Percentiles rank a stretch among this genome's conserved stretches.
phyloP scores from a whole-genome alignment of 768 basidiomycete genomes.

The Clathrus columnatus region DNA sequence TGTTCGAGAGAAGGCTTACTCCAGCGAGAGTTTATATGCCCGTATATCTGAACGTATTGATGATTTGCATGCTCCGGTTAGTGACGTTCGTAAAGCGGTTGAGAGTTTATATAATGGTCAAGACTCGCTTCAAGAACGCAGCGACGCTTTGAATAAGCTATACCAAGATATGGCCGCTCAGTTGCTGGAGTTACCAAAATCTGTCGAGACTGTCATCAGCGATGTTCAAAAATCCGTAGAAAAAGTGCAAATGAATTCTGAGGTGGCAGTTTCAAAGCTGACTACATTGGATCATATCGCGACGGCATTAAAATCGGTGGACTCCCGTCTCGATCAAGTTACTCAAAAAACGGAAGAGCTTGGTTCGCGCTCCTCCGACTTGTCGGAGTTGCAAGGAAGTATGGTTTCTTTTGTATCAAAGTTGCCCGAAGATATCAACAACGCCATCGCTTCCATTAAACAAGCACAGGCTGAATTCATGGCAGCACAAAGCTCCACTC shows the following conservation, averaged over 20 bases:
- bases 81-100: conserved; percentile 8
- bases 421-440: conserved; percentile 51
- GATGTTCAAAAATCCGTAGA: conserved; percentile 25
- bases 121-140: conserved; percentile 34
- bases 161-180: conserved; percentile 33
- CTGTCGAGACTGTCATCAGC: conserved; percentile 35
- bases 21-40: conserved; percentile 5
- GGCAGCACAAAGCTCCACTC: conserved; percentile 40
- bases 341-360: not conserved
- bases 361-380: conserved; percentile 4
- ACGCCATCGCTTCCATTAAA: conserved; percentile 47
- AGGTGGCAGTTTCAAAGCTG: not conserved
- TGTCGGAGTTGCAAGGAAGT: conserved; percentile 42
- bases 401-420: conserved; percentile 43
- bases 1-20: conserved; percentile 43
- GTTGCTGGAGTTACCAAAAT: conserved; percentile 30
- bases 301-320: conserved; percentile 1
- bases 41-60: conserved; percentile 9
- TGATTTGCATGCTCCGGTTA: conserved; percentile 10
- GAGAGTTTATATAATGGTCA: conserved; percentile 6
- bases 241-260: not conserved
- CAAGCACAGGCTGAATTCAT: conserved; percentile 54
- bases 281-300: not conserved
- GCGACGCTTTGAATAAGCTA: conserved; percentile 27
- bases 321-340: not conserved